These are phyloP conservation scores for Saussurea involucrata DNA, from an alignment of 129 eudicot species.

Conservation along the genomic window DNA sequence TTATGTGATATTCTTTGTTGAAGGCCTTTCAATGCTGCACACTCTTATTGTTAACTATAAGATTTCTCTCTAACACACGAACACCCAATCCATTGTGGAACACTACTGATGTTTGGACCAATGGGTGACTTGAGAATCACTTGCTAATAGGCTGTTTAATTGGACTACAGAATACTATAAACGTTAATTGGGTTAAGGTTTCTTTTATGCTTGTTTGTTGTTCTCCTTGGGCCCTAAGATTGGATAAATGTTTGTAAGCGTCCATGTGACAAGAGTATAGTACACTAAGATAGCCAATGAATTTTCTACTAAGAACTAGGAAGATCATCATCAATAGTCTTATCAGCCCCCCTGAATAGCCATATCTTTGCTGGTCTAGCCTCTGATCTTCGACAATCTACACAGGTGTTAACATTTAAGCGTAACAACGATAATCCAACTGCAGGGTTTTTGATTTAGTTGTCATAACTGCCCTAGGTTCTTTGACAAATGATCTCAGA, in stretches of 20 bases:
- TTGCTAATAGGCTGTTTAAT: not conserved
- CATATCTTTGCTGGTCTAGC: slow-evolving; percentile 27
- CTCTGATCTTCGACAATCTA: slow-evolving; percentile 35
- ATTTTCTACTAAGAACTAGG: slow-evolving; percentile 12
- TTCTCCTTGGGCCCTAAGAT: slow-evolving; percentile 7
- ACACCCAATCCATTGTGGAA: not conserved
- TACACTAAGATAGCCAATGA: slow-evolving; percentile 17
- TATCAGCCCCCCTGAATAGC: slow-evolving; percentile 9
- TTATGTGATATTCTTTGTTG: slow-evolving; percentile 3
- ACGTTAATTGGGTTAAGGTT: not conserved
- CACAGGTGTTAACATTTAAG: slow-evolving; percentile 10
- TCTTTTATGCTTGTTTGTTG: not conserved
- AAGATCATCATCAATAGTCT: slow-evolving; percentile 14
- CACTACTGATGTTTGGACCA: not conserved
- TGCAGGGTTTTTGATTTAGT: slow-evolving; percentile 47
- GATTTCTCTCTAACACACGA: not conserved
- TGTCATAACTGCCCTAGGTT: slow-evolving; percentile 41
- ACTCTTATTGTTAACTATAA: not conserved
- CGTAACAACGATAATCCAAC: slow-evolving; percentile 37
- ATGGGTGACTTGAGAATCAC: not conserved
- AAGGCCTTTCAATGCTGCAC: not conserved
- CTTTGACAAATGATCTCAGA: slow-evolving; percentile 43
- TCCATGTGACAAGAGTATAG: slow-evolving; percentile 17
- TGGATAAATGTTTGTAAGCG: not conserved
- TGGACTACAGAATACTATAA: not conserved